Conservation (phyloP, 1,284 basidiomycete species). For the Porodaedalea pini region DNA sequence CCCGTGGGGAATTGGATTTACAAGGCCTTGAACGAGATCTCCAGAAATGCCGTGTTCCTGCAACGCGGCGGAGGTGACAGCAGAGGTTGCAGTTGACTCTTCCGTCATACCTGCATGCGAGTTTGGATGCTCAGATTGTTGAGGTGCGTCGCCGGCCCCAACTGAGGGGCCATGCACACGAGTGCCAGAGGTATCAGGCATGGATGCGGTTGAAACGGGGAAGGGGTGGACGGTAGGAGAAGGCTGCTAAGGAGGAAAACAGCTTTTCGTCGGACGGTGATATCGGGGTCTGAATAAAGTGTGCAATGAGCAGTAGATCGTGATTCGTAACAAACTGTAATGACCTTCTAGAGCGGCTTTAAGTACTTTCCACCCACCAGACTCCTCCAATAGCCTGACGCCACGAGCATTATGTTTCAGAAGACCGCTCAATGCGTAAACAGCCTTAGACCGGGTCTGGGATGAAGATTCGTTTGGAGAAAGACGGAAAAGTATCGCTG, state of each 20-base stretch:
- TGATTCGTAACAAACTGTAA: slow-evolving; percentile 14
- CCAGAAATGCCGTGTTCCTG: slow-evolving; percentile 41
- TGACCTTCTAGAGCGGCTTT: slow-evolving; percentile 61
- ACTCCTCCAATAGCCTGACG: slow-evolving; percentile 52
- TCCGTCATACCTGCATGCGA: slow-evolving; percentile 61
- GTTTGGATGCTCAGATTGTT: slow-evolving; percentile 54
- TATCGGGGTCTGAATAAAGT: slow-evolving; percentile 61
- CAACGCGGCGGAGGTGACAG: slow-evolving; percentile 47
- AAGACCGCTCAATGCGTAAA: slow-evolving; percentile 83
- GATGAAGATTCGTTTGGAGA: slow-evolving; percentile 46
- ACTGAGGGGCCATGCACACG: slow-evolving; percentile 22
- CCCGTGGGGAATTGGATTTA: slow-evolving; percentile 57
- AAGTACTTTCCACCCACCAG: slow-evolving; percentile 71
- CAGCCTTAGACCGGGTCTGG: slow-evolving; percentile 72
- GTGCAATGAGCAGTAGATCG: not conserved
- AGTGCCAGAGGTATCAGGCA: slow-evolving; percentile 19
- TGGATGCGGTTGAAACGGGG: slow-evolving; percentile 24
- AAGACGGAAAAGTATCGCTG: slow-evolving; percentile 62
- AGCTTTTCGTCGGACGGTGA: slow-evolving; percentile 77
- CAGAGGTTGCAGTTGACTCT: slow-evolving; percentile 49
- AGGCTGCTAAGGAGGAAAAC: slow-evolving; percentile 83
- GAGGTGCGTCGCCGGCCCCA: slow-evolving; percentile 13
- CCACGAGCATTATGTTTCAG: slow-evolving; percentile 81
- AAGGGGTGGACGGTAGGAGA: slow-evolving; percentile 50
- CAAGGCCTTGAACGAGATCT: slow-evolving; percentile 42